Percentiles rank a stretch among this genome's conserved stretches.
Evolutionary conservation across 2,329 filamentous ascomycete genomes (phyloP).

Genomic region (Fusarium kyushuense): DNA sequence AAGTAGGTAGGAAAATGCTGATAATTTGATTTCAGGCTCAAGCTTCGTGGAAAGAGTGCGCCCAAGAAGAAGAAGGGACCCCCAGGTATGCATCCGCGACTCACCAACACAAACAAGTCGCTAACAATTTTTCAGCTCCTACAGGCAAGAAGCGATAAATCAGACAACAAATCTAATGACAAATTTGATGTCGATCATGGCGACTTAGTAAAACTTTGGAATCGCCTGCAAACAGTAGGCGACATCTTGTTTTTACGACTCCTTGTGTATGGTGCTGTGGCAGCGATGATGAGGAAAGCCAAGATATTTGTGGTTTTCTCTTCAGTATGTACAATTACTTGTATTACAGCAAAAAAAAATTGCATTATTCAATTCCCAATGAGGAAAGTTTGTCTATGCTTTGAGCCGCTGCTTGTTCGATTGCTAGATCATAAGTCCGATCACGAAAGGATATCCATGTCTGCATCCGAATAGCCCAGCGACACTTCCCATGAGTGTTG

Average conservation of each 20-base stretch:
- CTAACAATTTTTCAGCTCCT: constrained; percentile 44
- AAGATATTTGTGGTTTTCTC: constrained; percentile 16
- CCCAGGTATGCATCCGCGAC: constrained; percentile 49
- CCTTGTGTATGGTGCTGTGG: neutral
- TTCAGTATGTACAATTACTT: constrained; percentile 45
- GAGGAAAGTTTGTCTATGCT: neutral
- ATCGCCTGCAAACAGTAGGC: neutral
- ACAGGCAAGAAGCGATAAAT: constrained; percentile 50
- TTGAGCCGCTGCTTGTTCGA: neutral
- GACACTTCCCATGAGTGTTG: neutral
- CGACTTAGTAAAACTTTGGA: neutral
- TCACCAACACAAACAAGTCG: neutral
- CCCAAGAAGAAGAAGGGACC: constrained; percentile 86
- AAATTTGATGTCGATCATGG: constrained; percentile 16
- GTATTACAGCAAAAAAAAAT: constrained; percentile 40
- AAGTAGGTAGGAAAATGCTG: constrained; percentile 41
- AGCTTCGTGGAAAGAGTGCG: constrained; percentile 84
- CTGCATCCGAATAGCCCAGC: neutral
- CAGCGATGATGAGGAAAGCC: constrained; percentile 9
- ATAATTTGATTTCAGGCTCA: constrained; percentile 65
- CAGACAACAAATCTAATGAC: constrained; percentile 31
- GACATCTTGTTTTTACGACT: constrained; percentile 2
- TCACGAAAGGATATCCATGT: neutral
- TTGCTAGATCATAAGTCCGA: neutral
- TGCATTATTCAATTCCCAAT: constrained; percentile 16